Conservation (phyloP, 1,139 yeast genomes). For the Geotrichum bryndzae region DNA sequence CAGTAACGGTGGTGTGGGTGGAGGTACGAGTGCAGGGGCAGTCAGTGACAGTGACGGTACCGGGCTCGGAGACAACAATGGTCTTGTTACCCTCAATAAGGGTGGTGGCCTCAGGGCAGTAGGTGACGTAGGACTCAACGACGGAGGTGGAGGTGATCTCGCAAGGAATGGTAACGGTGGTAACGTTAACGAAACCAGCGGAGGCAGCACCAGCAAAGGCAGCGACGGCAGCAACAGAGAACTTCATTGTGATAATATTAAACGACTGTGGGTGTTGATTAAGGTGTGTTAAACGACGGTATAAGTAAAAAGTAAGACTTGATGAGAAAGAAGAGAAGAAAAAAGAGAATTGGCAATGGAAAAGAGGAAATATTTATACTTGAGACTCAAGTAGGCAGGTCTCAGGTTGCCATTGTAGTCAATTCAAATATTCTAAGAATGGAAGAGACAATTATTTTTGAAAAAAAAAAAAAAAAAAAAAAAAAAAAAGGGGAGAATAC, state of each 20-base stretch:
- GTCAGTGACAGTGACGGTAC: conserved; percentile 41
- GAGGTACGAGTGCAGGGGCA: conserved; percentile 54
- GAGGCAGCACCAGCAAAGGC: conserved; percentile 22
- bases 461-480: not conserved
- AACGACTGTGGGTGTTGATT: not conserved
- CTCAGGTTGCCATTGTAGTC: not conserved
- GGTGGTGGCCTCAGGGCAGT: conserved; percentile 41
- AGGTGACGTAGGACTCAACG: conserved; percentile 38
- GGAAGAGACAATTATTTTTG: not conserved
- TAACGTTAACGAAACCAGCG: conserved; percentile 24
- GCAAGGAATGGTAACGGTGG: conserved; percentile 24
- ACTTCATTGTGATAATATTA: conserved; percentile 33
- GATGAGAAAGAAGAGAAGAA: not conserved
- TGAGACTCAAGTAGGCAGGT: not conserved
- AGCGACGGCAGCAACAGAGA: conserved; percentile 22
- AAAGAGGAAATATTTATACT: not conserved
- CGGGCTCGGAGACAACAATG: conserved; percentile 39
- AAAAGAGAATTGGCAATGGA: not conserved
- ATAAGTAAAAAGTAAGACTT: not conserved
- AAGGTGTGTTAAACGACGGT: not conserved
- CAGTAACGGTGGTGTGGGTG: conserved; percentile 40
- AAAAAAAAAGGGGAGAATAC: not conserved
- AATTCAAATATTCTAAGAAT: not conserved
- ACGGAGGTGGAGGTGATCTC: conserved; percentile 30
- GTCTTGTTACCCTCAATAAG: conserved; percentile 36